Evolutionary conservation across 768 basidiomycete species (phyloP), one percentile per base, ranked within the genome.

Genomic region (Boletus barrowsii): DNA sequence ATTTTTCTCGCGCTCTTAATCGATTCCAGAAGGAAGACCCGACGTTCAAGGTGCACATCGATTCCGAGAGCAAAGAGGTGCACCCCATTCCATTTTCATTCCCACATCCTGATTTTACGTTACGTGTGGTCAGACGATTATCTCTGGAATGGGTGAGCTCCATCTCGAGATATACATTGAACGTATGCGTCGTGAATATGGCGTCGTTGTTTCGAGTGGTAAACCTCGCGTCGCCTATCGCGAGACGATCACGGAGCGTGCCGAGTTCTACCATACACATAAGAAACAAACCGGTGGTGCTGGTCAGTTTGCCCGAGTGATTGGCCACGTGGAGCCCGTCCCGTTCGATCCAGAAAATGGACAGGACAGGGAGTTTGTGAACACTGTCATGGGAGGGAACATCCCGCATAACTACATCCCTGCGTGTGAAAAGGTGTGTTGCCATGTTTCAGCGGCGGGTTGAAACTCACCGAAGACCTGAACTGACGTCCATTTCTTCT

Each of bases 161-260:
- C 97, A 99, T 68, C 82, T 99, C 22, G 97, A 99, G 67, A 96
- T 99, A 66, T 98, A 99, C 73, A 94, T 98, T 56, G 97, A 99
- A 69, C 92, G 97, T 39, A 98, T 99, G 94, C 87, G 86, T 62
- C 90, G 97, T 49, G 97, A 99, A 73, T 99, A 99, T 73, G 90
- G 90, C 51, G 91, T 93, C 18, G 86, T 91, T 41, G 97, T 93
- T 65, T 79, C 84, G 15, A 98, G 96, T 8, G 96, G 96, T 55
- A 95, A 94, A 71, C 97, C 97, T 13, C 89, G 89, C 20, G 97
- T 99, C 44, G 94, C 94, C 4, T 99, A 93, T 80, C 84, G 96
- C 43, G 97, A 99, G 75, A 94, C 97, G 2, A 85, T 98, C 67
- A 89, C 90, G 2, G 79, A 87, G 51, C 81, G 83, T 22, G 83